Evolutionary conservation across 148 eudicot species (phyloP), one percentile per base, ranked within the genome.

Genomic region (Rhododendron simsii): DNA sequence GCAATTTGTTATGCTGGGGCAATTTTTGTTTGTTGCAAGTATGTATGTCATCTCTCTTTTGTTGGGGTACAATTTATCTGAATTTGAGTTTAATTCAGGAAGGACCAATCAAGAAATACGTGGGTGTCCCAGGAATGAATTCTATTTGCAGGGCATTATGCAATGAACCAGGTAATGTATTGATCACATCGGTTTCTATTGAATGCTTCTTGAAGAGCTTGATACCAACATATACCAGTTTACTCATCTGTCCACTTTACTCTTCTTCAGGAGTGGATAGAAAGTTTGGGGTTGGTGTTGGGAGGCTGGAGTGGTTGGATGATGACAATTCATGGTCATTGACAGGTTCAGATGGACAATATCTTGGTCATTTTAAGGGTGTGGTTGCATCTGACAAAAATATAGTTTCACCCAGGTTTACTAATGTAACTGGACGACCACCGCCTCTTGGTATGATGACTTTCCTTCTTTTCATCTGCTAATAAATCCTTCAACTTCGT

Each of bases 121-220:
- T 97, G 47, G 99, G 98, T 48, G 85, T 95, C 86, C 98, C 98
- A 75, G 98, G 98, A 85, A 97, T 97, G 99, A 97, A 95, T 90
- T 94, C 98, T 63, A 91, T 97, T 85, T 95, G 98, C 91, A 92
- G 84, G 89, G 93, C 95, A 84, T 90, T 95, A 85, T 92, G 95
- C 90, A 61, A 86, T 13, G 98, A 95, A 74, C 92, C 93, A 84
- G 99, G 99, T 96, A 84, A 69, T 81, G 26, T 84, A 57, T 9
- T 11, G 51, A 30, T 69, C 85, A 87, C 83, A 45, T 5, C 5
- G 37, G 41, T 69, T 86, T 88, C 81, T 50, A 85, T 81, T 35
- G 33, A 44, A 65, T 28, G 37, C 67, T 83, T 20, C 82, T 83
- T 6, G 18, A 26, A 82, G 23, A 75, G 75, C 65, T 81, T 50